These are phyloP conservation scores for Spergularia bocconei DNA, from an alignment of 148 eudicot genomes.

Conservation along the genomic window DNA sequence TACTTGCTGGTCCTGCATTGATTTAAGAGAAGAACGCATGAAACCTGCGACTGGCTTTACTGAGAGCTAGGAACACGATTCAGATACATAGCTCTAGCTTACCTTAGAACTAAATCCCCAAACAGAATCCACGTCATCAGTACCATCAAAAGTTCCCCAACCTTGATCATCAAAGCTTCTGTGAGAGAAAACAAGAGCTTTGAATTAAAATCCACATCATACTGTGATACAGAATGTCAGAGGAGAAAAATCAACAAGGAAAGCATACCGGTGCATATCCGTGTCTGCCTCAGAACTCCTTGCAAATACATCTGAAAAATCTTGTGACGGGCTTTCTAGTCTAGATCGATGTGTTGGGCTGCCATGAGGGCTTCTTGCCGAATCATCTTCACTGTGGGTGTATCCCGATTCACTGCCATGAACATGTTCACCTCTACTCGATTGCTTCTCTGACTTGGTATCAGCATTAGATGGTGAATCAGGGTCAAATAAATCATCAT, in stretches of 20 bases:
- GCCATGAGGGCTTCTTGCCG: slow-evolving; percentile 68
- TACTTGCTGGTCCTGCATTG: slow-evolving; percentile 58
- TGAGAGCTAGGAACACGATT: background rate
- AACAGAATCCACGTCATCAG: slow-evolving; percentile 87
- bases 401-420: slow-evolving; percentile 64
- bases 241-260: background rate
- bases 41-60: background rate
- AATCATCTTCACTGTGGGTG: slow-evolving; percentile 75
- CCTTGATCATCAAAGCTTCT: slow-evolving; percentile 78
- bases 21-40: background rate
- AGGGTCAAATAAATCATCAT: slow-evolving; percentile 45
- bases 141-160: slow-evolving; percentile 87
- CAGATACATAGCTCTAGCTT: slow-evolving; percentile 17
- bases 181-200: slow-evolving; percentile 21
- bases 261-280: slow-evolving; percentile 60
- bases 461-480: slow-evolving; percentile 58
- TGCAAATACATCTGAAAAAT: slow-evolving; percentile 55
- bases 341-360: slow-evolving; percentile 58
- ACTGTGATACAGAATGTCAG: background rate
- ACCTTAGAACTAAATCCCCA: slow-evolving; percentile 91
- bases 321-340: slow-evolving; percentile 56
- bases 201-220: background rate
- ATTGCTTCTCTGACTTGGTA: slow-evolving; percentile 51
- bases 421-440: slow-evolving; percentile 33
- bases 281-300: slow-evolving; percentile 76